Evolutionary conservation across 371 early-diverging fungal genomes (phyloP).

Genomic region (Zopfochytrium polystomum): DNA sequence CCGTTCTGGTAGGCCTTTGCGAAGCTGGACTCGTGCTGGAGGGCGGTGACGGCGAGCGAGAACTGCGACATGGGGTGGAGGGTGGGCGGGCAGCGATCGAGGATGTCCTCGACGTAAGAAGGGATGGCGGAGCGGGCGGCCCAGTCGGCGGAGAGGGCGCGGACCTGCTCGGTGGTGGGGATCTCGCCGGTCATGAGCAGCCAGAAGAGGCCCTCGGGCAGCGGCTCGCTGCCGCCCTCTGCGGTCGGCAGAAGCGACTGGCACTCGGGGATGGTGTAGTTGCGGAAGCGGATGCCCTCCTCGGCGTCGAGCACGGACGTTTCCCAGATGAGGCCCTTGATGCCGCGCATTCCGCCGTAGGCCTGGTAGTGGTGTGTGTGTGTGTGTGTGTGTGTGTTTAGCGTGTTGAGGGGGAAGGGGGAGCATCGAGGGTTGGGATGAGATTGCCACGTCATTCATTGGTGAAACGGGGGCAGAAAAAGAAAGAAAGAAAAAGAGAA

Average conservation of each 20-base stretch:
- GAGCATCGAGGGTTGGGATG: too few species aligned
- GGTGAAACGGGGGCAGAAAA: too few species aligned
- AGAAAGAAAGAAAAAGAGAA: neutral
- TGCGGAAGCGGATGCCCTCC: constrained; percentile 98
- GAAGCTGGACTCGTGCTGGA: constrained; percentile 92
- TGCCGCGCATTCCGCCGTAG: constrained; percentile 98
- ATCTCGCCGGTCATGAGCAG: constrained; percentile 95
- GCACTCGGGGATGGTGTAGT: constrained; percentile 94
- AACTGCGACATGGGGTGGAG: constrained; percentile 99
- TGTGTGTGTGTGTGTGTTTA: too few species aligned
- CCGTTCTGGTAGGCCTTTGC: constrained; percentile 96
- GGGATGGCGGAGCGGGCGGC: constrained; percentile 90
- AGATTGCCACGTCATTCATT: too few species aligned
- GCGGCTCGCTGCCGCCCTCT: constrained; percentile 84
- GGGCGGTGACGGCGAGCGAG: constrained; percentile 90
- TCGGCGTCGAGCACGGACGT: constrained; percentile 95
- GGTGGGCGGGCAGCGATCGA: constrained; percentile 95
- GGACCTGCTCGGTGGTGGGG: constrained; percentile 91
- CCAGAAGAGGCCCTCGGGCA: constrained; percentile 98
- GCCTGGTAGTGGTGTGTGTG: too few species aligned
- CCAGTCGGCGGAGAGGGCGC: constrained; percentile 90
- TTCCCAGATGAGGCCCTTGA: constrained; percentile 98
- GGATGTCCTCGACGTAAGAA: constrained; percentile 87
- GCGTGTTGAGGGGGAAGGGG: too few species aligned
- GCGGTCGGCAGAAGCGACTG: constrained; percentile 86